phyloP scores from a whole-genome alignment of 2,329 filamentous ascomycete genomes.

The Fusarium pseudograminearum region DNA sequence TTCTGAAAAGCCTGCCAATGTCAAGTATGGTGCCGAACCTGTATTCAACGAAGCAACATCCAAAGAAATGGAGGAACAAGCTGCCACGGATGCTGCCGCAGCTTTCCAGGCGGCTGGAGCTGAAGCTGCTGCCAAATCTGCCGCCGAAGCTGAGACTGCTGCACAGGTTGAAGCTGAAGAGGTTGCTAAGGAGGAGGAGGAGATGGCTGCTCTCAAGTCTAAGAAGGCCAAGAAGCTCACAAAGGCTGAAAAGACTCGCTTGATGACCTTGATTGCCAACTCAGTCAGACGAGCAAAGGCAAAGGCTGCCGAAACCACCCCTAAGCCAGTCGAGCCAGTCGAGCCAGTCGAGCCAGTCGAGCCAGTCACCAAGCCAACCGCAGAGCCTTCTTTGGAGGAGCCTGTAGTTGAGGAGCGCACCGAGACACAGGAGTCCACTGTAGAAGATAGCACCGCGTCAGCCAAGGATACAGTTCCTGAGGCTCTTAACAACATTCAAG shows the following conservation, averaged over 20 bases:
- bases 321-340: neutral
- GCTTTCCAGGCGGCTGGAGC: neutral
- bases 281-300: conserved; percentile 1
- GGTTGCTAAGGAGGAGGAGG: conserved; percentile 1
- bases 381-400: conserved; percentile 9
- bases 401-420: neutral
- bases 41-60: neutral
- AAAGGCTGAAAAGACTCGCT: conserved; percentile 4
- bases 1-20: conserved; percentile 6
- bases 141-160: neutral
- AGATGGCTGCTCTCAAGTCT: conserved; percentile 2
- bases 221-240: conserved; percentile 7
- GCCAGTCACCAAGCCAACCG: neutral
- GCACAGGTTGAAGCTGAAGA: neutral
- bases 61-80: neutral
- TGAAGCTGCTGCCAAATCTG: neutral
- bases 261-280: neutral
- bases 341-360: neutral
- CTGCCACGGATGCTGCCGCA: neutral
- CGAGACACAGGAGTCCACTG: neutral
- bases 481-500: neutral
- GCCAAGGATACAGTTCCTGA: conserved; percentile 14
- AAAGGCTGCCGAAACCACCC: neutral
- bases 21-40: neutral
- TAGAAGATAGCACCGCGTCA: neutral